Percentiles rank a stretch among this genome's conserved stretches.
These are phyloP conservation scores for Pochonia chlamydosporia DNA, from an alignment of 2,329 filamentous ascomycete species.

Conservation along the genomic window DNA sequence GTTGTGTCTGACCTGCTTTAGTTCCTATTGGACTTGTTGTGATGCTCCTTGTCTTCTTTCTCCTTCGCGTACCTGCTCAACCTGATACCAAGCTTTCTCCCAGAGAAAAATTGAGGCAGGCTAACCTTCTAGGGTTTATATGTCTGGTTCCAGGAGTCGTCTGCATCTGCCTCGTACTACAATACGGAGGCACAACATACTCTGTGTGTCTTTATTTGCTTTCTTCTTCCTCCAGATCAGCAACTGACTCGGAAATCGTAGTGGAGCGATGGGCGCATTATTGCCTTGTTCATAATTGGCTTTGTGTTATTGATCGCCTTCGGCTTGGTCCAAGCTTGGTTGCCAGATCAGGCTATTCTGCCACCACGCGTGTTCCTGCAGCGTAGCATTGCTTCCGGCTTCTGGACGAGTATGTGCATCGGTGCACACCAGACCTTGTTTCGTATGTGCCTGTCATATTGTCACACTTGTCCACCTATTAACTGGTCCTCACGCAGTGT, in stretches of 20 bases:
- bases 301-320: conserved; percentile 34
- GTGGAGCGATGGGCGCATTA: conserved; percentile 36
- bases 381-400: conserved; percentile 30
- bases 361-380: conserved; percentile 33
- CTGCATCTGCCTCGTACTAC: conserved; percentile 39
- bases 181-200: conserved; percentile 36
- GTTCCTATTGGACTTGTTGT: conserved; percentile 25
- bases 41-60: conserved; percentile 16
- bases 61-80: conserved; percentile 12
- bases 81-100: conserved; percentile 18
- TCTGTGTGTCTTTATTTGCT: conserved; percentile 9
- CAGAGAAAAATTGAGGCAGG: conserved; percentile 34
- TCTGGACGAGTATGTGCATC: conserved; percentile 17
- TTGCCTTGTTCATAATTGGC: conserved; percentile 36
- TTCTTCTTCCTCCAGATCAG: not conserved
- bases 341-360: conserved; percentile 30
- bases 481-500: conserved; percentile 27
- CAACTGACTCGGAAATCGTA: conserved; percentile 5
- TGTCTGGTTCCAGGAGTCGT: conserved; percentile 36
- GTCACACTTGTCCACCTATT: conserved; percentile 34
- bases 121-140: conserved; percentile 49
- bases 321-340: conserved; percentile 25
- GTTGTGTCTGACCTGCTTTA: not conserved
- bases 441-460: conserved; percentile 9
- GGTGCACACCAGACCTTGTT: conserved; percentile 19